A percentile compares a stretch with the other conserved stretches of the same genome.
Evolutionary conservation across 768 basidiomycete genomes (phyloP).

Genomic region (Suillus subluteus): DNA sequence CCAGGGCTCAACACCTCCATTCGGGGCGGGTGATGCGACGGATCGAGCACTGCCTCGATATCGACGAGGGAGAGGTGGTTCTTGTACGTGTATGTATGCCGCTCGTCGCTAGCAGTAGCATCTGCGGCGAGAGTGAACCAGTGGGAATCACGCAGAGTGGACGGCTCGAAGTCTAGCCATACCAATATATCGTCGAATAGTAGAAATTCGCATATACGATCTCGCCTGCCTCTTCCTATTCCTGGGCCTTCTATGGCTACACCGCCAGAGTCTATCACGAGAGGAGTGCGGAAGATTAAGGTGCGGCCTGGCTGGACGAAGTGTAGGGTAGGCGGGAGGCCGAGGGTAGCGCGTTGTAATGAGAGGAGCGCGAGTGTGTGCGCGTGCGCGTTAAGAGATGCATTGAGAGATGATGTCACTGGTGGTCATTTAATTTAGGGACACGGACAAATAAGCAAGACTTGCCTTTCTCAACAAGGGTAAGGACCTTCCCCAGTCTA

Average conservation of each 20-base stretch:
- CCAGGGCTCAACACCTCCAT: constrained; percentile 80
- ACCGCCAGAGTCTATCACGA: constrained; percentile 6
- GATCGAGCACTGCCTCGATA: constrained; percentile 67
- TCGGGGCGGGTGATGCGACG: constrained; percentile 26
- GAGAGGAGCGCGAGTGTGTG: constrained; percentile 77
- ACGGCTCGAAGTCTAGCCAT: neutral
- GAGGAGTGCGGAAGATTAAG: constrained; percentile 44
- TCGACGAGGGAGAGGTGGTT: constrained; percentile 74
- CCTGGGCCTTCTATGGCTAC: constrained; percentile 5
- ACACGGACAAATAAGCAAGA: constrained; percentile 5
- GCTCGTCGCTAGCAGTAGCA: constrained; percentile 1
- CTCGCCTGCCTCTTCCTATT: neutral
- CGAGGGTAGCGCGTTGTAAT: constrained; percentile 75
- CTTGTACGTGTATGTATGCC: constrained; percentile 61
- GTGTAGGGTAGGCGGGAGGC: constrained; percentile 77
- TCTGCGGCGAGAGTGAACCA: neutral
- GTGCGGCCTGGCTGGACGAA: constrained; percentile 82
- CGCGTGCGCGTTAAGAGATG: constrained; percentile 77
- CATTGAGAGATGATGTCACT: constrained; percentile 82
- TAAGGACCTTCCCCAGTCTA: constrained; percentile 60
- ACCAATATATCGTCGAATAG: constrained; percentile 7
- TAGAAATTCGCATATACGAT: constrained; percentile 5
- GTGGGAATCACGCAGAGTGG: constrained; percentile 2
- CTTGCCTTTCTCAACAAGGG: constrained; percentile 77
- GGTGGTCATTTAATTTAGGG: constrained; percentile 13